Percentiles rank a stretch among this genome's conserved stretches.
Conservation (phyloP, 2,329 filamentous ascomycete species). For the Alternaria triticimaculans region DNA sequence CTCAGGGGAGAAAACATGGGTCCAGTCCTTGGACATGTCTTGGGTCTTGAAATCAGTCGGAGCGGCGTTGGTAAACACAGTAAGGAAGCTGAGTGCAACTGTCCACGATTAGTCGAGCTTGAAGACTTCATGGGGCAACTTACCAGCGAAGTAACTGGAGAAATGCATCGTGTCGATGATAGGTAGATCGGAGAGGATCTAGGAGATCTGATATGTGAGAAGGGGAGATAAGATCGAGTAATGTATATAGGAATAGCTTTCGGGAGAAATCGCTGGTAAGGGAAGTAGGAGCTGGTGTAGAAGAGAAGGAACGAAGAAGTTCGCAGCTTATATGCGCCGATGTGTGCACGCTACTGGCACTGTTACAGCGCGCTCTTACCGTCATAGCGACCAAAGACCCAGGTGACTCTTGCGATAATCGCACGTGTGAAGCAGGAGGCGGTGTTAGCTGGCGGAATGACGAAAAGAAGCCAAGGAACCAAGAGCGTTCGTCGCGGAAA, state of each 20-base stretch:
- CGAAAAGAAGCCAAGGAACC: not conserved
- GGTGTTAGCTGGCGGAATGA: not conserved
- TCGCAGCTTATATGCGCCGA: not conserved
- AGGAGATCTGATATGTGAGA: not conserved
- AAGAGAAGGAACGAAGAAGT: not conserved
- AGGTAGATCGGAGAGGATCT: not conserved
- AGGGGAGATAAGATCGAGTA: not conserved
- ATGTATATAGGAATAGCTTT: not conserved
- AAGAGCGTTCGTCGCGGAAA: not conserved
- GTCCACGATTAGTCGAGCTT: not conserved
- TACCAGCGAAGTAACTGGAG: not conserved
- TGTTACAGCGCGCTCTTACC: not conserved
- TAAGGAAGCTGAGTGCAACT: not conserved
- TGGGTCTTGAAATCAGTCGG: not conserved
- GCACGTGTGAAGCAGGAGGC: not conserved
- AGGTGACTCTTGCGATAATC: not conserved
- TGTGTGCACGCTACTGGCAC: not conserved
- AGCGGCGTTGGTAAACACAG: not conserved
- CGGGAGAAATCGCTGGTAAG: not conserved
- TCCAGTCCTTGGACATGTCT: slow-evolving; percentile 3
- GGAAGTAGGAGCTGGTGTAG: not conserved
- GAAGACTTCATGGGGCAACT: not conserved
- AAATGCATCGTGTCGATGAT: not conserved
- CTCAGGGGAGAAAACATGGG: not conserved
- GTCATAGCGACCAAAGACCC: not conserved